These are phyloP conservation scores for Nepenthes mirabilis DNA, from an alignment of 148 eudicot species.

Conservation along the genomic window DNA sequence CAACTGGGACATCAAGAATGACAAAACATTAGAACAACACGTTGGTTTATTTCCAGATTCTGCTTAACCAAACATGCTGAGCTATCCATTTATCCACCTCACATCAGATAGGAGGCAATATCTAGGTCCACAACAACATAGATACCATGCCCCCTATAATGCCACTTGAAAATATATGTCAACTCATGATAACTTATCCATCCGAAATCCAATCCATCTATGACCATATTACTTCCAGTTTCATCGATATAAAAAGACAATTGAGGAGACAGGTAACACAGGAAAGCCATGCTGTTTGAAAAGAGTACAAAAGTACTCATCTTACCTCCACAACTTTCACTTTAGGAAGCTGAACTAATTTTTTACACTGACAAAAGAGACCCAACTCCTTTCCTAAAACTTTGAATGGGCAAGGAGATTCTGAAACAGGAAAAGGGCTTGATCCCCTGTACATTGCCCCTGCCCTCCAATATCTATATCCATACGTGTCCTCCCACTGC, in stretches of 20 bases:
- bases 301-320: not conserved
- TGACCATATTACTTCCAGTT: too few relatives aligned
- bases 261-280: too few relatives aligned
- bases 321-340: conserved; percentile 61
- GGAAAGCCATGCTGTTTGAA: too few relatives aligned
- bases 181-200: too few relatives aligned
- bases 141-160: not conserved
- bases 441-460: conserved; percentile 89
- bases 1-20: too few relatives aligned
- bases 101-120: too few relatives aligned
- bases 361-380: conserved; percentile 12
- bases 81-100: too few relatives aligned
- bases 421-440: conserved; percentile 53
- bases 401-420: conserved; percentile 28
- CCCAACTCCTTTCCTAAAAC: conserved; percentile 18
- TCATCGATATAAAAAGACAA: not conserved
- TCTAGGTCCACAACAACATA: not conserved
- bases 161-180: not conserved
- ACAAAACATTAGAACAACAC: too few relatives aligned
- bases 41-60: too few relatives aligned
- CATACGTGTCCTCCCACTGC: conserved; percentile 73
- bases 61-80: too few relatives aligned
- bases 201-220: too few relatives aligned
- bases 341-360: conserved; percentile 22
- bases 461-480: conserved; percentile 80